Evolutionary conservation across 108 stramenopile genomes (phyloP).

Genomic region (Nitzschia sp.): DNA sequence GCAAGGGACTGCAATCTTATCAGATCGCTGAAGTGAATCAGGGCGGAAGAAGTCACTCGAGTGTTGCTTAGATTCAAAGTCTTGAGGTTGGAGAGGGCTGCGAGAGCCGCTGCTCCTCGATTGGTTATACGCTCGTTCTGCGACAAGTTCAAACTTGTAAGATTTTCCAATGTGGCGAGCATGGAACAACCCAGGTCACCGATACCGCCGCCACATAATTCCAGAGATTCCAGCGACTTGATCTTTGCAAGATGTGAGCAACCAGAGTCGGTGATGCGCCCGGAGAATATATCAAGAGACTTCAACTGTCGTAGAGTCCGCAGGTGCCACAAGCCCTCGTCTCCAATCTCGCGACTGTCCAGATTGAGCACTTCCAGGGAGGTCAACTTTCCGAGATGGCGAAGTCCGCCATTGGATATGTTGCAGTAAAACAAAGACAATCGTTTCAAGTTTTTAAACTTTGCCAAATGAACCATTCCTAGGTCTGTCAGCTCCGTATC

Average conservation of each 20-base stretch:
- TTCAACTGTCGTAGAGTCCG: constrained; percentile 52
- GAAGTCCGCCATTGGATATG: constrained; percentile 70
- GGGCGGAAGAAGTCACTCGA: constrained; percentile 59
- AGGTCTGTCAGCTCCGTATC: constrained; percentile 82
- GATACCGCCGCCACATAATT: constrained; percentile 83
- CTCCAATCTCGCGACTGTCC: constrained; percentile 81
- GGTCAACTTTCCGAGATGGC: constrained; percentile 61
- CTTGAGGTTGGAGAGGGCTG: constrained; percentile 73
- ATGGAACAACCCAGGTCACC: constrained; percentile 75
- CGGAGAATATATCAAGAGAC: constrained; percentile 81
- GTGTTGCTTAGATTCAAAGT: constrained; percentile 83
- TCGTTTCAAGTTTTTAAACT: constrained; percentile 64
- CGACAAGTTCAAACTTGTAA: constrained; percentile 72
- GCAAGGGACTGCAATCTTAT: constrained; percentile 67
- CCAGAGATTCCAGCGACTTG: constrained; percentile 79
- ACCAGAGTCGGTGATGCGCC: constrained; percentile 75
- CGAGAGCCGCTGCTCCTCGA: constrained; percentile 72
- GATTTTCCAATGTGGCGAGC: constrained; percentile 65
- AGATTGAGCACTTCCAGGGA: constrained; percentile 68
- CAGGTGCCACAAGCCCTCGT: constrained; percentile 68
- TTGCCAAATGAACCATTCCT: constrained; percentile 74
- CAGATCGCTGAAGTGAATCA: constrained; percentile 64
- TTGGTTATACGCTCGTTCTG: constrained; percentile 86
- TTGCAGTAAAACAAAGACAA: constrained; percentile 87
- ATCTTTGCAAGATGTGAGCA: constrained; percentile 72